A percentile compares a stretch with the other conserved stretches of the same genome.
phyloP scores from a whole-genome alignment of 1,139 yeast species.

The Pichia inconspicua region DNA sequence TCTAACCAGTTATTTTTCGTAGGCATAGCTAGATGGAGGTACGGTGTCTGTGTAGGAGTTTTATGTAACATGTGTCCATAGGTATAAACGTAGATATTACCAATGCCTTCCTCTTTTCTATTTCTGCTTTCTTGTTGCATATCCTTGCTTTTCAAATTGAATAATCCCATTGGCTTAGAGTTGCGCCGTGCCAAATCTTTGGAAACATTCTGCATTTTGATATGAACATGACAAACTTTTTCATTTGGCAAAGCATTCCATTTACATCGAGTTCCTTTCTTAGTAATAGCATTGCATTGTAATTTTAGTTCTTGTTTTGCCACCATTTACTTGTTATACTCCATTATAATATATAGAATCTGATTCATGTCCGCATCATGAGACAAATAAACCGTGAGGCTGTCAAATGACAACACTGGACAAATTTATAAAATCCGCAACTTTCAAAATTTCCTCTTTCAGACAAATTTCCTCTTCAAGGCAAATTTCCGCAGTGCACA shows the following conservation, averaged over 20 bases:
- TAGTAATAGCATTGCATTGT: conserved; percentile 8
- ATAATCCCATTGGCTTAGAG: too few relatives aligned
- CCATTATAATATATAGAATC: too few relatives aligned
- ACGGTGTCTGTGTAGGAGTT: conserved; percentile 24
- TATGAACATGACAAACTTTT: conserved; percentile 10
- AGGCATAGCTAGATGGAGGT: conserved; percentile 26
- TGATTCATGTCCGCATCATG: too few relatives aligned
- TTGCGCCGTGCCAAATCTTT: neutral
- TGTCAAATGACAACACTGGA: too few relatives aligned
- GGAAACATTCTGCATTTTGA: neutral
- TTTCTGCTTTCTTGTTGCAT: neutral
- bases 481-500: too few relatives aligned
- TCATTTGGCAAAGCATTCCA: conserved; percentile 5
- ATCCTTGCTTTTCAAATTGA: too few relatives aligned
- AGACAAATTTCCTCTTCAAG: too few relatives aligned
- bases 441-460: too few relatives aligned
- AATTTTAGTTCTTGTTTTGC: neutral
- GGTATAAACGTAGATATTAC: conserved; percentile 50
- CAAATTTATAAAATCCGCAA: too few relatives aligned
- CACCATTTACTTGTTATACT: neutral
- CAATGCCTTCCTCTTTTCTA: conserved; percentile 21
- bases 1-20: conserved; percentile 18
- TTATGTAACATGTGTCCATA: conserved; percentile 33
- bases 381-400: too few relatives aligned
- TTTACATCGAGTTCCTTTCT: conserved; percentile 8